Evolutionary conservation across 2,329 filamentous ascomycete species (phyloP).

Genomic region (Hypoxylon sp.): DNA sequence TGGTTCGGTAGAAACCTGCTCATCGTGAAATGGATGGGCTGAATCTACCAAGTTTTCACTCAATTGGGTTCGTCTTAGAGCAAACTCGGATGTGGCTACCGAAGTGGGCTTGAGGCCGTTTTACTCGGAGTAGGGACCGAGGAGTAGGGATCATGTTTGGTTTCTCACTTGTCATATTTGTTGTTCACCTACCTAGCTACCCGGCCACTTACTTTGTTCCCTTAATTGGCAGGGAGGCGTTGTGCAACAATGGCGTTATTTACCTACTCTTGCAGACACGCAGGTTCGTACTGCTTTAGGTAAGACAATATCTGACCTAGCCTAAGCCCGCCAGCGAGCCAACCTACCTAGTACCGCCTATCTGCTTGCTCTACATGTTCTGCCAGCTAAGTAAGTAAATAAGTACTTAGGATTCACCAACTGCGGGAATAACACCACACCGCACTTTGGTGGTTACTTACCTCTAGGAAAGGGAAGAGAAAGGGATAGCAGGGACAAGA

Average conservation of each 20-base stretch:
- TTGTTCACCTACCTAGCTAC: background rate
- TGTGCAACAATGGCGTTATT: slow-evolving; percentile 8
- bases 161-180: slow-evolving; percentile 13
- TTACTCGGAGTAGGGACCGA: slow-evolving; percentile 8
- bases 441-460: slow-evolving; percentile 8
- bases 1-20: slow-evolving; percentile 20
- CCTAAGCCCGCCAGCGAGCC: background rate
- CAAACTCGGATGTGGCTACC: slow-evolving; percentile 36
- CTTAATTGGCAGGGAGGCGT: background rate
- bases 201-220: background rate
- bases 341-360: background rate
- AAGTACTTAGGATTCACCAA: background rate
- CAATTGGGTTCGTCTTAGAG: slow-evolving; percentile 5
- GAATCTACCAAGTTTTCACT: slow-evolving; percentile 7
- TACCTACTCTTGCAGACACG: background rate
- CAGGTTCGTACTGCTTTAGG: background rate
- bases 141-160: background rate
- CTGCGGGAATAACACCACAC: slow-evolving; percentile 30
- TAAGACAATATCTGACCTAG: background rate
- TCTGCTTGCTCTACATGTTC: slow-evolving; percentile 2
- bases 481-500: background rate
- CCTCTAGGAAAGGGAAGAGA: slow-evolving; percentile 9
- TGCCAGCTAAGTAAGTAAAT: background rate
- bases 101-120: slow-evolving; percentile 24
- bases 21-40: background rate